Base-by-base conservation (phyloP, 805 yeast species). In the Yamadazyma ubonensis region DNA sequence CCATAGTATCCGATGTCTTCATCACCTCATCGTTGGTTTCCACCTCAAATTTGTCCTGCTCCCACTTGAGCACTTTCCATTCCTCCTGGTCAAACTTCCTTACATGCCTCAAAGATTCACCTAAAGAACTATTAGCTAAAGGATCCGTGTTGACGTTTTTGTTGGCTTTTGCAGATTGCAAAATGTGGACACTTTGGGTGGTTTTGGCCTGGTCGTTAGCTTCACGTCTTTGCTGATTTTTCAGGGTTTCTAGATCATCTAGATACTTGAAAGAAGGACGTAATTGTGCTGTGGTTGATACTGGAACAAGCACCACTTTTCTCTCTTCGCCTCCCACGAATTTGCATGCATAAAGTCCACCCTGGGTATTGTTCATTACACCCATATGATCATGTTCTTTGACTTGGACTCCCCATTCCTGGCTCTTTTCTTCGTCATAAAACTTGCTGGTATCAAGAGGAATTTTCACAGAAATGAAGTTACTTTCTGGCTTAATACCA, bases 211-310 rank as follows among this genome's bases (percentile, higher is more conserved):
- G 50, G 29, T 71, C 73, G 5, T 15, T 21, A 5, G 12, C 7
- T 33, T 69, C 68, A 54, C 49, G 62, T 41, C 55, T 61, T 47
- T 50, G 68, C 41, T 44, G 65, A 39, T 53, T 70, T 65, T 68
- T 73, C 39, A 64, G 71, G 41, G 66, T 66, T 42, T 71, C 77
- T 44, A 62, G 55, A 46, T 73, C 79, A 56, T 89, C 96, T 30
- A 89, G 78, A 55, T 90, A 86, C 48, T 74, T 76, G 63, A 93
- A 87, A 51, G 76, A 75, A 2, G 97, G 93, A 49, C 96, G 74
- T 44, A 93, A 59, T 59, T 91, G 97, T 0, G 83, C 77, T 0
- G 85, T 77, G 15, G 79, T 71, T 25, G 78, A 75, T 1, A 90
- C 69, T 1, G 91, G 86, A 1, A 77, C 61, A 44, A 91, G 58